Evolutionary conservation across 495 filamentous ascomycete species (phyloP), one percentile per base, ranked within the genome.

Genomic region (Gamarada debralockiae): DNA sequence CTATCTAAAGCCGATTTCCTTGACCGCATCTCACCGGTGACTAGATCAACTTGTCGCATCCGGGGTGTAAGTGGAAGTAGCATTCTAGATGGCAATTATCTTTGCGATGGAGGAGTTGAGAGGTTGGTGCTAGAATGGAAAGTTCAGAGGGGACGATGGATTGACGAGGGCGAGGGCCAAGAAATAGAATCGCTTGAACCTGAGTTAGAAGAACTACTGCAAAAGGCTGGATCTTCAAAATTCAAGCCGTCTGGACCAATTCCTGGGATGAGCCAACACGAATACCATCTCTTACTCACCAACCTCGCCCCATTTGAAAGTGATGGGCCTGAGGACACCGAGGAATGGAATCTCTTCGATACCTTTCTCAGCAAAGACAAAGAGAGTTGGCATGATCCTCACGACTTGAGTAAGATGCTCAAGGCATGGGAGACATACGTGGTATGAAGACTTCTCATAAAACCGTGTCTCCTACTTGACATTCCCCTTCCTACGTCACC

Each of bases 341-440:
- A 44, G 10, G 13, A 44, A 14, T 44, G 40, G 40, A 44, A 44
- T 44, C 40, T 44, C 21, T 44, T 44, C 20, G 21, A 24, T 21
- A 44, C 40, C 21, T 44, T 20, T 7, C 20, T 24, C 12, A 21
- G 20, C 20, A 20, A n/a, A 24, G 40, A 20, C 40, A 44, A 24
- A 7, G 21, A 23, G 10, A 24, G 13, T 21, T 44, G 3, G 40
- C 17, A 44, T 21, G 3, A 44, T 14, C 40, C 17, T 21, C 20
- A 21, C 40, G 14, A 6, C 21, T 14, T 44, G 10, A 44, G 40
- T 17, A 17, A 23, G 20, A 44, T 24, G 40, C 21, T 44, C 4
- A 44, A 20, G 7, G 20, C 10, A 5, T 44, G 40, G 40, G 21
- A 44, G 40, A 7, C 3, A 3, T 20, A 44, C 21, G 21, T 23